phyloP scores from a whole-genome alignment of 2,329 filamentous ascomycete genomes.

The Fonsecaea erecta region DNA sequence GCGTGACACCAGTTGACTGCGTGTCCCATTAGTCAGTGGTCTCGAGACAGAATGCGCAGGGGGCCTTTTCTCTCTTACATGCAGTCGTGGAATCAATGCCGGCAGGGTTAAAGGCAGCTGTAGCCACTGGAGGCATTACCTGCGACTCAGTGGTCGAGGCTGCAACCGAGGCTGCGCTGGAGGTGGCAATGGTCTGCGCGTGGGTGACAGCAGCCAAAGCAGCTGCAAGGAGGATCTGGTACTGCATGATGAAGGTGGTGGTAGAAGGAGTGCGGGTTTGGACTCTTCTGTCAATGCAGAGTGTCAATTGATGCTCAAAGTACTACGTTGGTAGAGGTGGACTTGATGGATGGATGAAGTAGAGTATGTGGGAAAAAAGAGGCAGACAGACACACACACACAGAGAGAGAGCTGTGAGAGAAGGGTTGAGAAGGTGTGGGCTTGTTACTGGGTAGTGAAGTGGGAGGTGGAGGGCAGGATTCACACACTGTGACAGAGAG shows the following conservation, averaged over 20 bases:
- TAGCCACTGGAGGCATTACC: constrained; percentile 36
- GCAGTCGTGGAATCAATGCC: constrained; percentile 24
- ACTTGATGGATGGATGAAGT: constrained; percentile 7
- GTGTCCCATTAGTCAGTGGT: constrained; percentile 7
- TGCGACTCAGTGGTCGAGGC: constrained; percentile 37
- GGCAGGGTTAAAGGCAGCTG: constrained; percentile 33
- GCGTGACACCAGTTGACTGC: constrained; percentile 62
- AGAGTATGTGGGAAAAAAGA: constrained; percentile 21
- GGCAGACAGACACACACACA: constrained; percentile 5
- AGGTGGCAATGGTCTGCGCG: constrained; percentile 34
- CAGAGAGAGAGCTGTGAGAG: constrained; percentile 14
- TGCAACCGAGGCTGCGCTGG: constrained; percentile 35
- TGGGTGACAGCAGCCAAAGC: constrained; percentile 28
- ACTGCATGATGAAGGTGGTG: constrained; percentile 34
- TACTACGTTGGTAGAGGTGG: constrained; percentile 21
- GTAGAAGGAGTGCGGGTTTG: constrained; percentile 3
- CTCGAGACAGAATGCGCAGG: neutral
- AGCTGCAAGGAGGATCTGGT: constrained; percentile 33
- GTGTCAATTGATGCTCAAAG: constrained; percentile 30
- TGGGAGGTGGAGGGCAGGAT: constrained; percentile 13
- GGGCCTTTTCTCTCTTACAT: constrained; percentile 32
- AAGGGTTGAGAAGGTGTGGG: constrained; percentile 15
- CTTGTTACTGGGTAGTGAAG: neutral
- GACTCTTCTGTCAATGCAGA: constrained; percentile 25
- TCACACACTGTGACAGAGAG: constrained; percentile 10